Conservation (phyloP, 768 basidiomycete genomes). For the Floccularia luteovirens region DNA sequence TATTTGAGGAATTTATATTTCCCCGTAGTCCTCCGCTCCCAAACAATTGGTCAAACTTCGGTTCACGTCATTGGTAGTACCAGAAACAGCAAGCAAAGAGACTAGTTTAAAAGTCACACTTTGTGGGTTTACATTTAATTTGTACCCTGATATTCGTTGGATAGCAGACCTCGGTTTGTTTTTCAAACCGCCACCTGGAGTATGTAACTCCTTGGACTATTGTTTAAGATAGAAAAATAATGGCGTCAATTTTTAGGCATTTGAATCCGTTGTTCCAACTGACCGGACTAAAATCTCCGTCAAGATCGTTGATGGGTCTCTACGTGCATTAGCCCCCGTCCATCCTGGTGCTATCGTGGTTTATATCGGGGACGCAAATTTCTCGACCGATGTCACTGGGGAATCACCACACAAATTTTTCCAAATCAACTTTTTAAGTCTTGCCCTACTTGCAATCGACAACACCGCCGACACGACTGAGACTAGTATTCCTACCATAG, state of each 20-base stretch:
- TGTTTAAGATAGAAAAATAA: not conserved
- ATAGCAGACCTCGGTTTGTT: conserved; percentile 54
- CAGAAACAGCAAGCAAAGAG: conserved; percentile 67
- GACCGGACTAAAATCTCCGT: conserved; percentile 75
- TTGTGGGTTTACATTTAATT: conserved; percentile 54
- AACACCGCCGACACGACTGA: conserved; percentile 10
- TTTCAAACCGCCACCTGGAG: conserved; percentile 81
- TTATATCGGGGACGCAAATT: conserved; percentile 57
- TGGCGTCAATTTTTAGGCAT: conserved; percentile 41
- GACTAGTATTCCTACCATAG: conserved; percentile 9
- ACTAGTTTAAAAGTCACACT: conserved; percentile 61
- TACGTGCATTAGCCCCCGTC: conserved; percentile 49
- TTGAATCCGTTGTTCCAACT: conserved; percentile 87
- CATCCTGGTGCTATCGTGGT: conserved; percentile 62
- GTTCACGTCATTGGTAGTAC: conserved; percentile 57
- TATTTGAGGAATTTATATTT: not conserved
- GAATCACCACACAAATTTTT: conserved; percentile 51
- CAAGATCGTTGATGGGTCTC: conserved; percentile 56
- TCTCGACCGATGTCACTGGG: conserved; percentile 68
- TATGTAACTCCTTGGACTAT: conserved; percentile 28
- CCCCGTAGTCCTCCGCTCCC: conserved; percentile 31
- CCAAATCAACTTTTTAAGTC: conserved; percentile 34
- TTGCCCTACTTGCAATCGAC: conserved; percentile 40
- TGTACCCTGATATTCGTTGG: conserved; percentile 59
- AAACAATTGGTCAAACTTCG: conserved; percentile 52